These are phyloP conservation scores for Strigomonas culicis DNA, from an alignment of 208 protist genomes.

Conservation along the genomic window DNA sequence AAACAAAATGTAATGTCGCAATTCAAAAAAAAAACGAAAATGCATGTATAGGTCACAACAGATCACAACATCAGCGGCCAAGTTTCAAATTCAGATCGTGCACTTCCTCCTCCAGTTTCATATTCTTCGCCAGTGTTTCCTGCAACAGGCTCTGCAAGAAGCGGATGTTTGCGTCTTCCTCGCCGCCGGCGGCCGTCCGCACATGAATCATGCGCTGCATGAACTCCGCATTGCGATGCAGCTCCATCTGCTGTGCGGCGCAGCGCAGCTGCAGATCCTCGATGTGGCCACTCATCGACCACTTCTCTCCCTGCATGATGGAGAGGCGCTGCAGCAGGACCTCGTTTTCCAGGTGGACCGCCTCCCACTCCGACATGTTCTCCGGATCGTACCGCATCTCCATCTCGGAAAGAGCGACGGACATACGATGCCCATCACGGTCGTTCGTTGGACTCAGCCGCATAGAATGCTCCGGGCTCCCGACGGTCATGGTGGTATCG, in stretches of 20 bases:
- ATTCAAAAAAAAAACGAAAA: constrained; percentile 1
- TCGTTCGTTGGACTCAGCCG: too few species aligned
- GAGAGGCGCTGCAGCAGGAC: constrained; percentile 38
- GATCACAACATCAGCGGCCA: neutral
- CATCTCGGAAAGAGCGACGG: constrained; percentile 22
- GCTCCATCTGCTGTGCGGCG: constrained; percentile 24
- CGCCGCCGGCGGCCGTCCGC: constrained; percentile 15
- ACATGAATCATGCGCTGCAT: constrained; percentile 32
- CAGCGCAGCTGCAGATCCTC: constrained; percentile 42
- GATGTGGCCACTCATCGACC: constrained; percentile 30
- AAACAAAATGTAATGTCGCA: neutral
- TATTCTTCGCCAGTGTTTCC: constrained; percentile 52
- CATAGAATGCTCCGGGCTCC: too few species aligned
- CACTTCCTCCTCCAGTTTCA: constrained; percentile 45
- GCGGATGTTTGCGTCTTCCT: constrained; percentile 34
- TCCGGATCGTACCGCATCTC: constrained; percentile 42
- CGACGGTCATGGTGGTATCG: too few species aligned
- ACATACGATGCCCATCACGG: neutral
- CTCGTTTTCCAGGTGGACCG: constrained; percentile 62
- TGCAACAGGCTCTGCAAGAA: constrained; percentile 63
- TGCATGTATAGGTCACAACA: constrained; percentile 6
- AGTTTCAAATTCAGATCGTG: constrained; percentile 16
- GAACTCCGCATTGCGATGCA: constrained; percentile 26
- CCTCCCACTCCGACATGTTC: constrained; percentile 41
- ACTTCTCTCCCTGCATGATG: constrained; percentile 61